These are phyloP conservation scores for Plasmodium billcollinsi DNA, from an alignment of 169 alveolate species.

Conservation along the genomic window DNA sequence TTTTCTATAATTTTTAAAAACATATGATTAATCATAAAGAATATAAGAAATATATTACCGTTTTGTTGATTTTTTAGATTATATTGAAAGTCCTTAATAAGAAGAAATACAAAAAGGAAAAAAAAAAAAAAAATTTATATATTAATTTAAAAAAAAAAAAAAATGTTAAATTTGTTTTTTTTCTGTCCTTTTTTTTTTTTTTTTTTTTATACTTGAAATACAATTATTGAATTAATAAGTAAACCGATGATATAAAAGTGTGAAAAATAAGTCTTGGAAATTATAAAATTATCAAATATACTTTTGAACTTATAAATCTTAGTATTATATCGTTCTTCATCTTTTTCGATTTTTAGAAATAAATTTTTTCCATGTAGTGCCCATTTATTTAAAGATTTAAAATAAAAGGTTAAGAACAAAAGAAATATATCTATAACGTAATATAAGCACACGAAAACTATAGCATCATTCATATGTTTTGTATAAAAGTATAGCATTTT, in stretches of 20 bases:
- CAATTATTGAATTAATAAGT: slow-evolving; percentile 69
- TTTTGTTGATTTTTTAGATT: background rate
- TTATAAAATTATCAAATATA: slow-evolving; percentile 30
- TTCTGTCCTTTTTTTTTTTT: too few species aligned
- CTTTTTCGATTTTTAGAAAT: slow-evolving; percentile 43
- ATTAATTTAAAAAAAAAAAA: background rate
- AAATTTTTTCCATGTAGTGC: slow-evolving; percentile 83
- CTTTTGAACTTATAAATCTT: slow-evolving; percentile 27
- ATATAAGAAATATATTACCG: slow-evolving; percentile 35
- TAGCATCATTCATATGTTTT: background rate
- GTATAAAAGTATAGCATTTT: slow-evolving; percentile 2
- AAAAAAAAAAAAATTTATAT: slow-evolving; percentile 27
- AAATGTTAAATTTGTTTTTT: background rate
- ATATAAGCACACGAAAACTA: slow-evolving; percentile 20
- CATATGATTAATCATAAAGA: background rate
- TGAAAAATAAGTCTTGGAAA: slow-evolving; percentile 78
- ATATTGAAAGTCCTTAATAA: slow-evolving; percentile 36
- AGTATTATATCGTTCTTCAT: slow-evolving; percentile 27
- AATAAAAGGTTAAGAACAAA: slow-evolving; percentile 74
- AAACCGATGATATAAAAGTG: slow-evolving; percentile 82
- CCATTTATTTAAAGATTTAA: slow-evolving; percentile 76
- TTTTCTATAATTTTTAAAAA: background rate
- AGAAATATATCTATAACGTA: slow-evolving; percentile 59
- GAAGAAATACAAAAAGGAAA: slow-evolving; percentile 9
- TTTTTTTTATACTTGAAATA: slow-evolving; percentile 74